Evolutionary conservation across 2,329 filamentous ascomycete species (phyloP), one percentile per base, ranked within the genome.

Genomic region (Claviceps sp.): DNA sequence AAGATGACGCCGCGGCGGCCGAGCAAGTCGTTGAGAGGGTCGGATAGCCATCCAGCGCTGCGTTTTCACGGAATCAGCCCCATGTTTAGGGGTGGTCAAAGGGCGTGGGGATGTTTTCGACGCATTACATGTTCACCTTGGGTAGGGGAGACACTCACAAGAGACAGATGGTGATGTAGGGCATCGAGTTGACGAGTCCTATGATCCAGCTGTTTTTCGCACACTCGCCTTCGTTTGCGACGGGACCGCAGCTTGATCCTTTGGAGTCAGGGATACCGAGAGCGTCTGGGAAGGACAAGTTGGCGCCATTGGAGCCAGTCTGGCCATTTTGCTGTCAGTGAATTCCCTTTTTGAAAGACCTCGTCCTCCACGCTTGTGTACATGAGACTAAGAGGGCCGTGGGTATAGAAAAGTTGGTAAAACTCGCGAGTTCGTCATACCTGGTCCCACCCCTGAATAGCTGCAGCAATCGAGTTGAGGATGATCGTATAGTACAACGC

Each of bases 1-100:
- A 84, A 85, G 54, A 85, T 85, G 46, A 78, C 76, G 11, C 81
- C 79, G 49, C 81, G 76, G 41, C 82, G 79, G 40, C 80, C 81
- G 30, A 81, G 58, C 11, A 66, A 66, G 42, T 76, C 67, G 59
- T 85, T 85, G 13, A 79, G 58, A 1, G 81, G 80, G 51, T 84
- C 80, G 0, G 79, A 81, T 5, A 81, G 65, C 80, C 79, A 83
- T 53, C 75, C 74, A 22, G 76, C 77, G 58, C 72, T 74, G 47
- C 34, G 16, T 26, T 14, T 9, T 22, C 22, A 16, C 22, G 6
- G 6, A 4, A 44, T 44, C 5, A 44, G 42, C 22, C 0, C 26
- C 8, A 2, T 13, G 24, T 44, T 14, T 14, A 43, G 20, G 7
- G 42, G 30, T 0, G 30, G 3, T 4, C 30, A 34, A 11, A 34